These are phyloP conservation scores for Globisporangium orthogonon DNA, from an alignment of 352 stramenopile genomes.

Conservation along the genomic window DNA sequence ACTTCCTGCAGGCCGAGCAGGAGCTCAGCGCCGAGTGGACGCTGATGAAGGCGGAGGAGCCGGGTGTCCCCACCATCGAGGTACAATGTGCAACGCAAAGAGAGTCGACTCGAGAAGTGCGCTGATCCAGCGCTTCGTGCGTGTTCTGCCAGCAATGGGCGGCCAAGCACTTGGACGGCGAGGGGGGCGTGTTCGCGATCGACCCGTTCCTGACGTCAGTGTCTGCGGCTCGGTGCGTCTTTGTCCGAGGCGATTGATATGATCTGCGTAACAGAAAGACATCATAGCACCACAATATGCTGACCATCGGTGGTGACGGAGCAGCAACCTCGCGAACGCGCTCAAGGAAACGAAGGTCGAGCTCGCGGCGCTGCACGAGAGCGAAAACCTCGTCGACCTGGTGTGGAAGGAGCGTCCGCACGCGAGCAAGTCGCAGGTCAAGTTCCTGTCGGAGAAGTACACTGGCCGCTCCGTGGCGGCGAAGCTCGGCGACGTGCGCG, in stretches of 20 bases:
- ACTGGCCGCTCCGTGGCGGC: constrained; percentile 86
- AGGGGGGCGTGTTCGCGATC: constrained; percentile 87
- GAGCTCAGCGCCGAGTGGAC: constrained; percentile 92
- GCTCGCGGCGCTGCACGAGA: constrained; percentile 65
- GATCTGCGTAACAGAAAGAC: no score
- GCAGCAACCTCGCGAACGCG: constrained; percentile 55
- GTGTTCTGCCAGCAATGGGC: constrained; percentile 46
- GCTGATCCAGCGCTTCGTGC: background rate
- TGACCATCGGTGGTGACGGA: background rate
- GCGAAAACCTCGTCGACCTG: constrained; percentile 93
- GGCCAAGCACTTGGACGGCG: constrained; percentile 47
- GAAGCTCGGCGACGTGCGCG: constrained; percentile 87
- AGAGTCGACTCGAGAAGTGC: background rate
- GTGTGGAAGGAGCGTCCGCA: constrained; percentile 88
- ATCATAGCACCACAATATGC: no score
- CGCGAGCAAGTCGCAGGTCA: constrained; percentile 73
- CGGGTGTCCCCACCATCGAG: constrained; percentile 87
- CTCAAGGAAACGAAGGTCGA: constrained; percentile 67
- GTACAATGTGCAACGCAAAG: constrained; percentile 31
- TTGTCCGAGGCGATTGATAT: background rate
- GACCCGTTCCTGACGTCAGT: constrained; percentile 94
- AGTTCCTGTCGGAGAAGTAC: constrained; percentile 91
- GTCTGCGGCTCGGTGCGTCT: constrained; percentile 53
- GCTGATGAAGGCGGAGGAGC: constrained; percentile 94
- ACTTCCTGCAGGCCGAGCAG: constrained; percentile 96